Evolutionary conservation across 306 rosid genomes (phyloP), one percentile per base, ranked within the genome.

Genomic region (Glycine soja): DNA sequence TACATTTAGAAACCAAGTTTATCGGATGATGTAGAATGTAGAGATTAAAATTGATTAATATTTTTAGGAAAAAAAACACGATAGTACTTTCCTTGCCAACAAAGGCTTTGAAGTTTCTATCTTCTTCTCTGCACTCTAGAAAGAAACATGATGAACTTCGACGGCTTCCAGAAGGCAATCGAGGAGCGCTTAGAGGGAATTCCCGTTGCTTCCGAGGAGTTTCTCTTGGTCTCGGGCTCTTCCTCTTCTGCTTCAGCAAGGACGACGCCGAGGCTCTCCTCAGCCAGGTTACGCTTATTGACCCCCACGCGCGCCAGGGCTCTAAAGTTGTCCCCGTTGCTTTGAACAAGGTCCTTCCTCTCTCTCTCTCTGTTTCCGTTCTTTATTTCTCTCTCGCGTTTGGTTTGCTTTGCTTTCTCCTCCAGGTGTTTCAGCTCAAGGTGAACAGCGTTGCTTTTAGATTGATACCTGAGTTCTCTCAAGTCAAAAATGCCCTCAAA

Each of bases 261-360:
- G 95, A 95, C 48, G 97, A 95, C 34, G 98, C 98, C 0, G 94
- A 95, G 63, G 80, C 92, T 0, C 92, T 95, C 42, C 97, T 92
- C 18, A 78, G 83, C 15, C 97, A 92, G 69, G 89, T 95, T 71
- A 82, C 74, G 36, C 67, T 65, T 61, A 72, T 95, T 72, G 97
- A 91, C 81, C 97, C 97, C 0, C 75, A 57, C 36, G 79, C 88
- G 68, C 89, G 85, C 11, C 76, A 40, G 9, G 98, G 97, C 40
- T 92, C 97, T 15, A 95, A 88, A 89, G 98, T 95, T 4, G 98
- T 95, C 30, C 87, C 97, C 2, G 92, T 95, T 81, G 97, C 98
- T 70, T 81, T 92, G 16, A 90, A 91, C 57, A 95, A 95, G 97
- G 30, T 24, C 30, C 30, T 24, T 24, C 30, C 30, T 24, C 30